Percentiles rank a stretch among this genome's conserved stretches.
Conservation (phyloP, 805 yeast species). For the Candida ulmi region DNA sequence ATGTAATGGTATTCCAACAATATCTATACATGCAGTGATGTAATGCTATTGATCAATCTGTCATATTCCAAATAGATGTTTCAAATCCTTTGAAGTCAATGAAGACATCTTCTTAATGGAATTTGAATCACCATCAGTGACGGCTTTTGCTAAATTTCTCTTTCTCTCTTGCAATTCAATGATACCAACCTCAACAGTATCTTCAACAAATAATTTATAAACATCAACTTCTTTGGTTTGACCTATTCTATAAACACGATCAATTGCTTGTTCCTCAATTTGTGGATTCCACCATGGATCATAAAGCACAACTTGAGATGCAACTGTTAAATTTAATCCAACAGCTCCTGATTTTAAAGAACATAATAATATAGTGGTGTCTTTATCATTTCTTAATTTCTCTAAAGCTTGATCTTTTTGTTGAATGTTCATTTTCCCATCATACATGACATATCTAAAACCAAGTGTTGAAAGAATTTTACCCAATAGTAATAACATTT, state of each 20-base stretch:
- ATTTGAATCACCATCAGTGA: slow-evolving; percentile 57
- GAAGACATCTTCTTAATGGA: slow-evolving; percentile 56
- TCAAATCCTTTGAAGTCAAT: slow-evolving; percentile 23
- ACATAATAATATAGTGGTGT: slow-evolving; percentile 44
- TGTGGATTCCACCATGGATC: slow-evolving; percentile 98
- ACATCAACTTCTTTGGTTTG: slow-evolving; percentile 70
- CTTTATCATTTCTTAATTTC: slow-evolving; percentile 24
- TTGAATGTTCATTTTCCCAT: slow-evolving; percentile 28
- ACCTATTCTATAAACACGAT: slow-evolving; percentile 88
- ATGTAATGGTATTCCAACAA: too few relatives aligned
- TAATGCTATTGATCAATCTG: neutral
- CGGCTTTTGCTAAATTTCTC: slow-evolving; percentile 64
- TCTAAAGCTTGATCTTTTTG: slow-evolving; percentile 27
- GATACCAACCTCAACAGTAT: slow-evolving; percentile 81
- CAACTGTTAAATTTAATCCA: slow-evolving; percentile 79
- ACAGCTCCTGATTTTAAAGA: slow-evolving; percentile 92
- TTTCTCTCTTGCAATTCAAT: slow-evolving; percentile 78
- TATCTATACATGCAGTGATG: too few relatives aligned
- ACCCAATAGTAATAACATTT: slow-evolving; percentile 27
- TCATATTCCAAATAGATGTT: slow-evolving; percentile 11
- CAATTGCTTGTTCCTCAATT: slow-evolving; percentile 84
- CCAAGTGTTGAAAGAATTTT: slow-evolving; percentile 25
- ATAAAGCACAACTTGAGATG: slow-evolving; percentile 78
- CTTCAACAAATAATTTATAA: slow-evolving; percentile 66
- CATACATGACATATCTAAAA: slow-evolving; percentile 27